phyloP scores from a whole-genome alignment of 306 rosid species.

The Senna tora region DNA sequence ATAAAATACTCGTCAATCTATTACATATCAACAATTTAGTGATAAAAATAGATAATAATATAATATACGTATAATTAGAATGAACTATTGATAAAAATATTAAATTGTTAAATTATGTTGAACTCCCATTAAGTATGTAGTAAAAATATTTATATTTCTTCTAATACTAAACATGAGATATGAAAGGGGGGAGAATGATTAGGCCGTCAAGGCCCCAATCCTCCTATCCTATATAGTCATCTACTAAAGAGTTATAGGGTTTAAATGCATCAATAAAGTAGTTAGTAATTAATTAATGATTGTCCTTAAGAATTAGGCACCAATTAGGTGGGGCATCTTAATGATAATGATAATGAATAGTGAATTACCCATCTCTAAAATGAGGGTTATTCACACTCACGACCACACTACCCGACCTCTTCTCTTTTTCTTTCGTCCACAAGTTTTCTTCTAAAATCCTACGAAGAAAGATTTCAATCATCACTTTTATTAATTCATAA shows the following conservation, averaged over 20 bases:
- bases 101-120: no score
- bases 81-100: no score
- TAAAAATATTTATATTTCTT: no score
- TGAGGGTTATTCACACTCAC: background rate
- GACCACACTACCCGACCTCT: background rate
- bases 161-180: no score
- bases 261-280: conserved; percentile 17
- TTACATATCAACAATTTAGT: no score
- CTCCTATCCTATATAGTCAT: no score
- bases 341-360: no score
- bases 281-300: background rate
- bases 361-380: background rate
- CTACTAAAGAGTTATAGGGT: background rate
- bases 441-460: background rate
- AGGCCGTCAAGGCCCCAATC: background rate
- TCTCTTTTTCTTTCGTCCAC: background rate
- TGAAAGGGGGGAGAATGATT: background rate
- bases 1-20: no score
- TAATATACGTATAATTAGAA: no score
- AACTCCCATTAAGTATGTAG: no score
- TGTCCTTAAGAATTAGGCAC: conserved; percentile 2
- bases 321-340: background rate
- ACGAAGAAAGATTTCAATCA: background rate
- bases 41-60: no score
- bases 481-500: background rate